Evolutionary conservation across 805 yeast genomes (phyloP), one percentile per base, ranked within the genome.

Genomic region (Saccharomycopsis fermentans): DNA sequence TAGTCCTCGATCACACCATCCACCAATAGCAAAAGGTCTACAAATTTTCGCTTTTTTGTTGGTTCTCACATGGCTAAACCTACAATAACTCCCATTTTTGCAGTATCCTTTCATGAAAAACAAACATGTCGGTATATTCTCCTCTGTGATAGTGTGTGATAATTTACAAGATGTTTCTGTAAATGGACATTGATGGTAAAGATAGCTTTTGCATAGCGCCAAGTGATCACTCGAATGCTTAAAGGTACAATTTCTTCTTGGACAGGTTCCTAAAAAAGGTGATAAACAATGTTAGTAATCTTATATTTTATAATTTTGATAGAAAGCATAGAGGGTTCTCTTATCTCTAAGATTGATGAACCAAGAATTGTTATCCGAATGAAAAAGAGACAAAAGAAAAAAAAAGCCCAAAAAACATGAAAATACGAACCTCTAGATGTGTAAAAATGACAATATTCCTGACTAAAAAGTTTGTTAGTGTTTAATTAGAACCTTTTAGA

Each of bases 1-100:
- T 27, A 70, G 65, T 0, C 94, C 96, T 26, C 79, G 68, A 34
- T 73, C 78, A 69, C 95, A 88, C 71, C 79, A 86, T 0, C 91
- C 90, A 17, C 80, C 80, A 36, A 83, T 64, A 4, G 91, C 78
- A 72, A 87, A 88, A 32, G 79, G 82, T 24, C 88, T 73, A 66
- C 96, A 87, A 0, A 81, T 73, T 66, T 74, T 70, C 3, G 82
- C 70, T 32, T 73, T 76, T 52, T 68, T 64, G 29, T 63, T 69
- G 40, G 75, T 80, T 56, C 65, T 65, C 72, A 74, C 77, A 69
- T 77, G 87, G 36, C 74, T 71, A 64, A 67, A 89, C 64, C 69
- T 72, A 69, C 88, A 83, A 37, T 74, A 69, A 3, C 66, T 64
- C 21, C 54, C 63, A 59, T 81, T 81, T 1, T 73, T 69, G 66